Base-by-base conservation (phyloP, 306 rosid species). In the Gleditsia sinensis region DNA sequence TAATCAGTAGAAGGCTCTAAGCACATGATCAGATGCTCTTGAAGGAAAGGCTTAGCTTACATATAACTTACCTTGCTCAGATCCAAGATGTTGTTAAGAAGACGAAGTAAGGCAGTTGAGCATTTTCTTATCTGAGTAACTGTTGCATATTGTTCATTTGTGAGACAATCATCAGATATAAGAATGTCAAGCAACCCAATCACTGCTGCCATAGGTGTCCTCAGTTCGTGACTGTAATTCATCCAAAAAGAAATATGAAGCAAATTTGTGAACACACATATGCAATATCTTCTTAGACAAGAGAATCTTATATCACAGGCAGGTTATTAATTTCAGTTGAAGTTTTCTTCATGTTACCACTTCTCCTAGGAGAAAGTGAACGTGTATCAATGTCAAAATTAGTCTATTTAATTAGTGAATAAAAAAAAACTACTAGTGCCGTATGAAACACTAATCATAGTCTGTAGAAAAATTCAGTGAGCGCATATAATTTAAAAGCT, bases 151-250 rank as follows among this genome's bases (percentile, higher is more conserved):
- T 95, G 99, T 79, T 95, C 99, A 63, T 88, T 95, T 77, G 97
- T 86, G 71, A 92, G 96, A 79, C 98, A 95, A 62, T 95, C 99
- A 79, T 95, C 99, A 12, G 89, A 87, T 82, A 95, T 92, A 25
- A 95, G 98, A 81, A 95, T 95, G 91, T 95, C 99, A 49, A 95
- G 90, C 82, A 95, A 78, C 51, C 99, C 99, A 37, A 95, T 95
- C 61, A 95, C 99, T 21, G 99, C 99, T 39, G 99, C 99, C 99
- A 92, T 95, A 2, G 99, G 99, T 8, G 99, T 95, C 91, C 99
- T 87, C 78, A 95, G 77, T 73, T 95, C 99, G 82, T 95, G 99
- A 81, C 98, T 95, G 94, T 51, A 60, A 77, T 43, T 43, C 65
- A 83, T 17, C 49, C 54, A 78, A 75, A 34, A 72, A 63, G 45